A percentile compares a stretch with the other conserved stretches of the same genome.
Conservation (phyloP, 352 stramenopile genomes). For the Saprolegnia diclina region DNA sequence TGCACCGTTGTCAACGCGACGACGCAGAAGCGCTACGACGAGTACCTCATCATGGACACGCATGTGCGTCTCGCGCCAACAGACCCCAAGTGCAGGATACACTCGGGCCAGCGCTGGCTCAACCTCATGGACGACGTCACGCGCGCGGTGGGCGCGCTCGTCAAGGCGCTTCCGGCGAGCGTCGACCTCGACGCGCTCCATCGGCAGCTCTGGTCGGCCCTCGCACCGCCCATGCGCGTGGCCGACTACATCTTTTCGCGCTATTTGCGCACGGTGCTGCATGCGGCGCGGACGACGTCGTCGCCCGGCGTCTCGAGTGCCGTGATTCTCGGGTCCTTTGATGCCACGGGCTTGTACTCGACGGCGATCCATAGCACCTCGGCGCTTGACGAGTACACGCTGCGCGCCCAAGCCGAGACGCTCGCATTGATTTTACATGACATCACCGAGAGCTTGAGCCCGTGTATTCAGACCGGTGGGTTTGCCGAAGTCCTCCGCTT, state of each 20-base stretch:
- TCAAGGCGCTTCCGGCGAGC: not conserved
- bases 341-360: not conserved
- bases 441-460: constrained; percentile 1
- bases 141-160: not conserved
- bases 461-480: not conserved
- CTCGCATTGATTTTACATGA: constrained; percentile 12
- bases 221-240: not conserved
- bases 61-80: constrained; percentile 14
- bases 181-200: not conserved
- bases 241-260: constrained; percentile 25
- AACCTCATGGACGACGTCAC: constrained; percentile 14
- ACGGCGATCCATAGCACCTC: not conserved
- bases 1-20: not conserved
- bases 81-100: constrained; percentile 12
- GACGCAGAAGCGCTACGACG: not conserved
- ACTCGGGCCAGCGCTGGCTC: constrained; percentile 19
- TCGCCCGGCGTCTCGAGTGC: not conserved
- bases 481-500: constrained; percentile 5
- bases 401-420: constrained; percentile 16
- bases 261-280: constrained; percentile 19
- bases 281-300: not conserved
- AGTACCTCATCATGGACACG: constrained; percentile 6
- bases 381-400: not conserved
- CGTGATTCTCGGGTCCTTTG: not conserved
- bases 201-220: not conserved